A percentile compares a stretch with the other conserved stretches of the same genome.
Conservation (phyloP, 2,329 filamentous ascomycete genomes). For the Lasiodiplodia sp. region DNA sequence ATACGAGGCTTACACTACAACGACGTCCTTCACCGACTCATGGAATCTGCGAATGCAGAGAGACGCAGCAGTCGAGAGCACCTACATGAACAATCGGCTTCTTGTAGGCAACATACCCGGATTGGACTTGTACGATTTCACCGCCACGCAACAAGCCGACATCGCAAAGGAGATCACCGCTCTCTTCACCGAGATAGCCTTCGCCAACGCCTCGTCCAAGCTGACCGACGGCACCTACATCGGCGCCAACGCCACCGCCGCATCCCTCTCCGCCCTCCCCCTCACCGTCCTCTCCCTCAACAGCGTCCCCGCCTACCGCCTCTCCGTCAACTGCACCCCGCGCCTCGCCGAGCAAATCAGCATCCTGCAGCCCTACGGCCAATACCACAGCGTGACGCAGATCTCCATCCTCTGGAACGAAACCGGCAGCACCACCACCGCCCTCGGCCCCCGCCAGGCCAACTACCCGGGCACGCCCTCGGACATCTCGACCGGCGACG, state of each 20-base stretch:
- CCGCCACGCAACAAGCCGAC: not conserved
- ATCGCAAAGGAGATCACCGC: slow-evolving; percentile 11
- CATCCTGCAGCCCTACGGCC: not conserved
- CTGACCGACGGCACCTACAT: slow-evolving; percentile 21
- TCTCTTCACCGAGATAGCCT: slow-evolving; percentile 15
- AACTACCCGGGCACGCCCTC: not conserved
- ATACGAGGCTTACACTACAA: slow-evolving; percentile 30
- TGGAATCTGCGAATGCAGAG: not conserved
- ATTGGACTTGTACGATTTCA: slow-evolving; percentile 13
- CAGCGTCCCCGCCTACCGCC: slow-evolving; percentile 23
- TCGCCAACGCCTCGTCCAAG: not conserved
- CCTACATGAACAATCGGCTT: not conserved
- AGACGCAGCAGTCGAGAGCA: not conserved
- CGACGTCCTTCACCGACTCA: not conserved
- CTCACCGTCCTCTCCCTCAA: slow-evolving; percentile 16
- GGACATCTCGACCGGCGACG: not conserved
- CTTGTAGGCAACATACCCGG: not conserved
- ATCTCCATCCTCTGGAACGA: not conserved
- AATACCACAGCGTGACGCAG: not conserved
- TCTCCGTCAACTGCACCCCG: slow-evolving; percentile 18
- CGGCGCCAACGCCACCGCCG: slow-evolving; percentile 8
- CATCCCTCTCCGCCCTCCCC: slow-evolving; percentile 17
- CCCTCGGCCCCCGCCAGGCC: not conserved
- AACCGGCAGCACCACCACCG: not conserved
- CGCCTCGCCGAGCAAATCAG: not conserved